phyloP scores from a whole-genome alignment of 495 filamentous ascomycete species.

The Tirmania nivea region DNA sequence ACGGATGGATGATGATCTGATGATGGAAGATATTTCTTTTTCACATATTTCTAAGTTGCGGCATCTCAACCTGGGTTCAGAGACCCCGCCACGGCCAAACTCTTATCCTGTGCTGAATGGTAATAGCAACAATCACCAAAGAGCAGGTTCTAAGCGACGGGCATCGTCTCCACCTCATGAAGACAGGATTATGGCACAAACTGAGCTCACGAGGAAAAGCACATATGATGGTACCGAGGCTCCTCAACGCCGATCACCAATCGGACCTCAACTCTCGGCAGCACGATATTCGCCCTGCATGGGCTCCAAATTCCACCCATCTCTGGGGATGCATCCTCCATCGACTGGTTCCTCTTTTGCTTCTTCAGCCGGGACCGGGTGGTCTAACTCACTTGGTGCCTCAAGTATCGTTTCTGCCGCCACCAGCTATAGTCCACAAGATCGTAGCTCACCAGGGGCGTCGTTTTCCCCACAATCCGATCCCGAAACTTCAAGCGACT shows the following conservation, averaged over 20 bases:
- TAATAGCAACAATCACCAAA: constrained; percentile 6
- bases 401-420: constrained; percentile 7
- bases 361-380: constrained; percentile 13
- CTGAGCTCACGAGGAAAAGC: constrained; percentile 14
- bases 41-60: constrained; percentile 10
- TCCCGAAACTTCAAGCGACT: constrained; percentile 5
- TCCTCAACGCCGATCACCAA: background rate
- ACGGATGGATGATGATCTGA: constrained; percentile 8
- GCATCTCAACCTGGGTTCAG: constrained; percentile 10
- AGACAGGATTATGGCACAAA: constrained; percentile 7
- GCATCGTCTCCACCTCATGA: constrained; percentile 18
- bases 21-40: constrained; percentile 14
- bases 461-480: constrained; percentile 13
- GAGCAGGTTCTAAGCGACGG: constrained; percentile 15
- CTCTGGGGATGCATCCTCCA: background rate
- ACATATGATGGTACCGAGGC: background rate
- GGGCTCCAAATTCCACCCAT: background rate
- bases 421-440: constrained; percentile 14
- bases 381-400: constrained; percentile 13
- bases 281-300: background rate
- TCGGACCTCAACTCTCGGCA: background rate
- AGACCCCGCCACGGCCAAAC: constrained; percentile 15
- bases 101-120: constrained; percentile 7
- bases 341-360: background rate
- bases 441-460: constrained; percentile 13